Evolutionary conservation across 2,329 filamentous ascomycete species (phyloP).

Genomic region (Aspergillus vadensis): DNA sequence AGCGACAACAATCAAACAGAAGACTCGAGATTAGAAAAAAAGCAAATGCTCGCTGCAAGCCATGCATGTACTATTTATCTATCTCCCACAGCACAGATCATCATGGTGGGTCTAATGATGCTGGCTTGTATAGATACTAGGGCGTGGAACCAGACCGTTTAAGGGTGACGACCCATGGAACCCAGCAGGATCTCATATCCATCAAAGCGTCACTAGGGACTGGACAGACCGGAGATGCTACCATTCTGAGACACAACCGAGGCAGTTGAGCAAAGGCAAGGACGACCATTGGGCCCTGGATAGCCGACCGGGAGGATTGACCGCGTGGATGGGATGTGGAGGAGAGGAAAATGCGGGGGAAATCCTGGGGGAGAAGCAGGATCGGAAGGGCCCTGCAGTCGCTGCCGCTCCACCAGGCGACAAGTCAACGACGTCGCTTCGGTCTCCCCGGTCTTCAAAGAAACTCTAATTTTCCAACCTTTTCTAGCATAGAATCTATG

Average conservation of each 20-base stretch:
- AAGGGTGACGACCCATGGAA: not conserved
- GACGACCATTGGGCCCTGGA: not conserved
- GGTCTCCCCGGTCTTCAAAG: not conserved
- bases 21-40: not conserved
- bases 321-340: constrained; percentile 11
- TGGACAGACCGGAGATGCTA: constrained; percentile 12
- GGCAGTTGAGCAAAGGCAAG: constrained; percentile 21
- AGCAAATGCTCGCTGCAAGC: constrained; percentile 10
- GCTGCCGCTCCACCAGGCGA: not conserved
- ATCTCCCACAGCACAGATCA: not conserved
- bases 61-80: constrained; percentile 16
- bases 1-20: constrained; percentile 9
- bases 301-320: constrained; percentile 12
- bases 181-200: not conserved
- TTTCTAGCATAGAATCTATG: no score
- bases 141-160: not conserved
- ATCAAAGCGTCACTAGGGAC: constrained; percentile 17
- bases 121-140: constrained; percentile 8
- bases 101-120: constrained; percentile 9
- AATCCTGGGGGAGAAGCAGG: constrained; percentile 28
- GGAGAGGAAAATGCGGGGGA: constrained; percentile 3
- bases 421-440: not conserved
- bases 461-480: not conserved
- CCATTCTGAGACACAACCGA: constrained; percentile 30
- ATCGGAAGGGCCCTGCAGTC: not conserved